Percentiles rank a stretch among this genome's conserved stretches.
These are phyloP conservation scores for Fusarium tanahbumbuense DNA, from an alignment of 2,329 filamentous ascomycete species.

Conservation along the genomic window DNA sequence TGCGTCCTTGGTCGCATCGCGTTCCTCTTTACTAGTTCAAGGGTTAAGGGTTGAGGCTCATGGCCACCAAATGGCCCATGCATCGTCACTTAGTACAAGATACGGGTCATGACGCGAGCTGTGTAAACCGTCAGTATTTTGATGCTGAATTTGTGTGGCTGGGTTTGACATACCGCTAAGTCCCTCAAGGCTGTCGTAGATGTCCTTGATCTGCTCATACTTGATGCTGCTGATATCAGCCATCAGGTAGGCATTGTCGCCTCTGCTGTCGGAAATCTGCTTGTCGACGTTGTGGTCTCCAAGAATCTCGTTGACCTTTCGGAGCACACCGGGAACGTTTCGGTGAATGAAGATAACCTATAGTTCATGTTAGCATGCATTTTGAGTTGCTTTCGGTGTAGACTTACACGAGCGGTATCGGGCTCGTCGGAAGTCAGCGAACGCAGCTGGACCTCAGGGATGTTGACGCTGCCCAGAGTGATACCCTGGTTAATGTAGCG, in stretches of 20 bases:
- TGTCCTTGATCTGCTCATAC: slow-evolving; percentile 82
- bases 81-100: slow-evolving; percentile 55
- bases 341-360: slow-evolving; percentile 94
- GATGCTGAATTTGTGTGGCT: not conserved
- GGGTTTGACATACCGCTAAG: slow-evolving; percentile 73
- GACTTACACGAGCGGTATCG: slow-evolving; percentile 80
- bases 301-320: slow-evolving; percentile 94
- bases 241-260: slow-evolving; percentile 97
- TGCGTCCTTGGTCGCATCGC: slow-evolving; percentile 30
- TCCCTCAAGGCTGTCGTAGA: slow-evolving; percentile 84
- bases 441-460: slow-evolving; percentile 93
- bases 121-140: slow-evolving; percentile 28
- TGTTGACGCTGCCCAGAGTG: slow-evolving; percentile 91
- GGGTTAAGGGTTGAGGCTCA: slow-evolving; percentile 33
- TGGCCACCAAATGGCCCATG: slow-evolving; percentile 11
- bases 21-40: slow-evolving; percentile 25
- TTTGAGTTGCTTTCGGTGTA: not conserved
- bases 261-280: slow-evolving; percentile 95
- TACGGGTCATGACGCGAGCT: slow-evolving; percentile 61
- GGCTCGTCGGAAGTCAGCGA: slow-evolving; percentile 91
- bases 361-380: slow-evolving; percentile 25
- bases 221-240: slow-evolving; percentile 93
- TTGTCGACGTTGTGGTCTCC: slow-evolving; percentile 98
- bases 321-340: slow-evolving; percentile 94
- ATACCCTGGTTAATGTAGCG: slow-evolving; percentile 96